phyloP scores from a whole-genome alignment of 768 basidiomycete species.

The Collybiopsis confluens region DNA sequence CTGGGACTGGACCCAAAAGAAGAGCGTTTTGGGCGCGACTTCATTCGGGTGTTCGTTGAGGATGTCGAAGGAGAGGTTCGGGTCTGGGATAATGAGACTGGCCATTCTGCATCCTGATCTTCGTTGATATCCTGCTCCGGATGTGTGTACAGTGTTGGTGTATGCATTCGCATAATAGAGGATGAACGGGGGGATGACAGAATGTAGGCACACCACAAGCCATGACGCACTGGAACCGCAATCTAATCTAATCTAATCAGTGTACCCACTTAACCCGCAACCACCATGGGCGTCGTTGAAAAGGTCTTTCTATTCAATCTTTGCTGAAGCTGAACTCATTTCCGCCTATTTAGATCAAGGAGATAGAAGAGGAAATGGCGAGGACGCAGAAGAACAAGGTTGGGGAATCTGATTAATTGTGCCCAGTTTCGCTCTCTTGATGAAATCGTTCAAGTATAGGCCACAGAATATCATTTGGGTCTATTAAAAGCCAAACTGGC shows the following conservation, averaged over 20 bases:
- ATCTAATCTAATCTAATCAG: not conserved
- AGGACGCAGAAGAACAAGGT: constrained; percentile 96
- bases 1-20: not conserved
- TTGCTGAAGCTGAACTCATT: constrained; percentile 2
- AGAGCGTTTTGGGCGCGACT: constrained; percentile 5
- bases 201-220: not conserved
- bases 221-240: not conserved
- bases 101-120: constrained; percentile 45
- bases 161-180: constrained; percentile 48
- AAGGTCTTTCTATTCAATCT: constrained; percentile 48
- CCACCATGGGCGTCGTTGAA: constrained; percentile 88
- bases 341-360: constrained; percentile 73
- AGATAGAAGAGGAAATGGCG: constrained; percentile 77
- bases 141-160: constrained; percentile 66
- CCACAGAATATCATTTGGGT: constrained; percentile 92
- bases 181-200: not conserved
- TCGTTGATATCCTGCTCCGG: constrained; percentile 52
- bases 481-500: constrained; percentile 93
- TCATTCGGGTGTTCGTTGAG: constrained; percentile 13
- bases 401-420: constrained; percentile 10
- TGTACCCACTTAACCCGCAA: not conserved
- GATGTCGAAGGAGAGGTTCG: constrained; percentile 24
- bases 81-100: constrained; percentile 29
- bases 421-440: constrained; percentile 6
- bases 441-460: constrained; percentile 41